A percentile compares a stretch with the other conserved stretches of the same genome.
Evolutionary conservation across 192 early-diverging fungal genomes (phyloP).

Genomic region (Coemansia umbellata): DNA sequence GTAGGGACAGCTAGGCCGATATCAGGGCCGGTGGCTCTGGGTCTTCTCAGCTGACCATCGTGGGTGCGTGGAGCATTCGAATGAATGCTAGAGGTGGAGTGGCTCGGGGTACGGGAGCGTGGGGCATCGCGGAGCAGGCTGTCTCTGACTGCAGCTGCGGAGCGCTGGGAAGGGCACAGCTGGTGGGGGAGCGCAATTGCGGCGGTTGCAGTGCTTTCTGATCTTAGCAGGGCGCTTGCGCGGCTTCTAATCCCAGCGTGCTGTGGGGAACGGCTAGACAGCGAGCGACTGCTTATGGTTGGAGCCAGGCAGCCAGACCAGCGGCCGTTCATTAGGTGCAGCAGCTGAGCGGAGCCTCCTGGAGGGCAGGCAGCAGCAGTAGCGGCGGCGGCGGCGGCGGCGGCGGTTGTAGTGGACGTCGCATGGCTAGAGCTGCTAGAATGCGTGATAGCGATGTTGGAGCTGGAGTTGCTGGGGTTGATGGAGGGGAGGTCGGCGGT

Average conservation of each 20-base stretch:
- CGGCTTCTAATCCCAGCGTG: conserved; percentile 3
- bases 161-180: too few relatives aligned
- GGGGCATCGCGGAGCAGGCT: background rate
- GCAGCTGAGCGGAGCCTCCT: background rate
- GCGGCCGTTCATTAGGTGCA: conserved; percentile 25
- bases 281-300: conserved; percentile 29
- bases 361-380: background rate
- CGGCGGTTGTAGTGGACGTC: background rate
- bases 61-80: background rate
- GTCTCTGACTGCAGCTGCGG: background rate
- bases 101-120: too few relatives aligned
- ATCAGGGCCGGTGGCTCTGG: background rate
- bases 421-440: background rate
- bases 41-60: background rate
- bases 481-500: background rate
- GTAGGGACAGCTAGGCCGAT: background rate
- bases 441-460: background rate
- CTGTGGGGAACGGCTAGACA: conserved; percentile 20
- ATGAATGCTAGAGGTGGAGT: background rate
- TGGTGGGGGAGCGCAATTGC: background rate
- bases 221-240: conserved; percentile 12
- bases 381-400: background rate
- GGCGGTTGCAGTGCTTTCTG: background rate
- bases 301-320: conserved; percentile 26
- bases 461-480: background rate